A percentile compares a stretch with the other conserved stretches of the same genome.
Evolutionary conservation across 2,329 filamentous ascomycete species (phyloP).

Genomic region (Penicillium fuscoglaucum): DNA sequence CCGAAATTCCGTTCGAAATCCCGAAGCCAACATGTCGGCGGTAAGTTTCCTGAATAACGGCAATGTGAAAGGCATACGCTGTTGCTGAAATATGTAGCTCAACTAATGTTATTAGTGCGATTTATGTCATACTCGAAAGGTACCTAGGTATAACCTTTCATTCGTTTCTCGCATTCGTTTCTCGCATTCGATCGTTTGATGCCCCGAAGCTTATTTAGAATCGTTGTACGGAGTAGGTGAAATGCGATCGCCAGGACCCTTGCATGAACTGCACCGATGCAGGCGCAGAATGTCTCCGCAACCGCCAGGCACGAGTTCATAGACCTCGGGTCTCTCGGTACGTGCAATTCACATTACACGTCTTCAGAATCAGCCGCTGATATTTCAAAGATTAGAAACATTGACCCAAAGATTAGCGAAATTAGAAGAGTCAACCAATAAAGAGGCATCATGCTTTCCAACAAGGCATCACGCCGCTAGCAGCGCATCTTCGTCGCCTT

Average conservation of each 20-base stretch:
- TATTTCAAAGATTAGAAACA: constrained; percentile 16
- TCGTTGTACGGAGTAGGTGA: constrained; percentile 32
- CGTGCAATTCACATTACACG: not conserved
- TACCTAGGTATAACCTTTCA: not conserved
- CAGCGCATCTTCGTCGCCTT: constrained; percentile 14
- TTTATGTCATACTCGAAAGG: constrained; percentile 41
- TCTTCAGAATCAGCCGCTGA: not conserved
- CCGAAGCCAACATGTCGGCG: constrained; percentile 1
- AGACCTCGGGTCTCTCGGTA: constrained; percentile 26
- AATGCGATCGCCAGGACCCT: constrained; percentile 46
- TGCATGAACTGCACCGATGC: constrained; percentile 51
- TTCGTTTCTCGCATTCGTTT: too few relatives aligned
- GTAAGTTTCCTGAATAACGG: not conserved
- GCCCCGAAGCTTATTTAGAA: not conserved
- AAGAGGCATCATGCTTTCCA: constrained; percentile 8
- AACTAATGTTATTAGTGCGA: constrained; percentile 31
- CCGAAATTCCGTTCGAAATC: not conserved
- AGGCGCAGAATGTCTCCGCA: constrained; percentile 35
- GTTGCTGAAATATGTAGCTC: not conserved
- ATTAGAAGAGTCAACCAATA: constrained; percentile 17
- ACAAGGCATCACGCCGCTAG: constrained; percentile 7
- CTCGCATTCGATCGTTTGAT: not conserved
- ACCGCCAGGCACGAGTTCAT: constrained; percentile 24
- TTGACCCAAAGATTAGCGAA: constrained; percentile 22
- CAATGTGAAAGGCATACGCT: not conserved